Percentiles rank a stretch among this genome's conserved stretches.
These are phyloP conservation scores for Monosporascus cannonballus DNA, from an alignment of 2,329 filamentous ascomycete species.

Conservation along the genomic window DNA sequence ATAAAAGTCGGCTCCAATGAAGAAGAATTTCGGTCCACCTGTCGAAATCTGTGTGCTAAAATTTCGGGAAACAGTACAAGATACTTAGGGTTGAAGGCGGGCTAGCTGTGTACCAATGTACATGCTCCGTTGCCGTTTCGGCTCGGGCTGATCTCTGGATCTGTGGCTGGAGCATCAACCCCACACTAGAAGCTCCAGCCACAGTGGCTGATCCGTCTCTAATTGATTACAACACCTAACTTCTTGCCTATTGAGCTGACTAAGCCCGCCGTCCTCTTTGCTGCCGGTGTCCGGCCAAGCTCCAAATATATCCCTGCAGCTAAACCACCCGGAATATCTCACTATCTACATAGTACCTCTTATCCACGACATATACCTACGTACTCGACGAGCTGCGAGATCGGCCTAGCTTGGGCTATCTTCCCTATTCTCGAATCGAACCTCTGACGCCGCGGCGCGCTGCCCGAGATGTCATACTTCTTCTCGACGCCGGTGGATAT, in stretches of 20 bases:
- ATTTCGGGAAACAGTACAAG: not conserved
- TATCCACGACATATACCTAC: not conserved
- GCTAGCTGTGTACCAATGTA: not conserved
- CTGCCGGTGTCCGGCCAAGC: too few species aligned
- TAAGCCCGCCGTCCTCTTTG: too few species aligned
- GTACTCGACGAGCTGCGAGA: not conserved
- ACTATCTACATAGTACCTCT: not conserved
- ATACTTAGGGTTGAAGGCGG: not conserved
- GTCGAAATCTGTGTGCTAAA: not conserved
- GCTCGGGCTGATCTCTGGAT: too few species aligned
- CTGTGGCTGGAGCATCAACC: too few species aligned
- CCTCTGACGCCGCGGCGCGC: not conserved
- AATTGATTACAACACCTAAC: too few species aligned
- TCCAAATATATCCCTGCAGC: not conserved
- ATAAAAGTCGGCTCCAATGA: not conserved
- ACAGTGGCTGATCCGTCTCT: too few species aligned
- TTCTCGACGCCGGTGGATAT: constrained; percentile 98
- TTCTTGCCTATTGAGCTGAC: too few species aligned
- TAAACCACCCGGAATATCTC: not conserved
- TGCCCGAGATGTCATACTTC: constrained; percentile 77
- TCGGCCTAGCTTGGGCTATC: not conserved
- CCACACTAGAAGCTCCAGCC: too few species aligned
- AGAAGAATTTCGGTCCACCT: not conserved
- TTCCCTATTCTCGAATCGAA: not conserved
- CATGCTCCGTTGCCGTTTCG: too few species aligned